phyloP scores from a whole-genome alignment of 345 rosid genomes.

The Eucalyptus polyanthemos region DNA sequence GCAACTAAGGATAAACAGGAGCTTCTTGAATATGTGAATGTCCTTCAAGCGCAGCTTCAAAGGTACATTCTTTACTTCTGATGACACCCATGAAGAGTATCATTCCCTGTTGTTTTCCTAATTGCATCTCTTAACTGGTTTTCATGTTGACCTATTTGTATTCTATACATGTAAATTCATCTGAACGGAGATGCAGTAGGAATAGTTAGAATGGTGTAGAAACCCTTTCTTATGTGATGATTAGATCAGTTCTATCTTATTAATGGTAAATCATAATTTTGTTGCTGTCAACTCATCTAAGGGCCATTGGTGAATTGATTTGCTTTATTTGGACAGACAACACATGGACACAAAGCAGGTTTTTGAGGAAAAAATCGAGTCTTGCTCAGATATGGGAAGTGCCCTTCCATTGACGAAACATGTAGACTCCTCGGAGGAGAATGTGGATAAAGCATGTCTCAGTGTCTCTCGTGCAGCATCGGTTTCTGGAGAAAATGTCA shows the following conservation, averaged over 20 bases:
- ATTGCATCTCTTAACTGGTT: not conserved
- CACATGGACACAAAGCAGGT: slow-evolving; percentile 76
- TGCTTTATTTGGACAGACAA: slow-evolving; percentile 32
- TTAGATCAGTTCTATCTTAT: not conserved
- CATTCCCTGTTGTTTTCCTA: not conserved
- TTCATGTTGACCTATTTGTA: not conserved
- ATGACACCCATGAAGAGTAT: not conserved
- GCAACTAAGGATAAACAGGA: slow-evolving; percentile 83
- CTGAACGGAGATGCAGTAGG: not conserved
- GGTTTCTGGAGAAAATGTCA: slow-evolving; percentile 38
- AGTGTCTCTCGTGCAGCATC: slow-evolving; percentile 50
- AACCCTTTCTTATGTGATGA: not conserved
- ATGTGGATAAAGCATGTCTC: slow-evolving; percentile 84
- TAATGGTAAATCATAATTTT: not conserved
- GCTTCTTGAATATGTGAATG: slow-evolving; percentile 72
- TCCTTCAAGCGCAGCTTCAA: slow-evolving; percentile 78
- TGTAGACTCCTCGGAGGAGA: slow-evolving; percentile 53
- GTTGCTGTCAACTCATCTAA: not conserved
- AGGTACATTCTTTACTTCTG: slow-evolving; percentile 33
- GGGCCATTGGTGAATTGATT: not conserved
- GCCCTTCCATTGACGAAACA: slow-evolving; percentile 51
- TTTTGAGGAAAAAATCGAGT: slow-evolving; percentile 55
- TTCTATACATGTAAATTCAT: not conserved
- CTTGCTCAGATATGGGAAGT: slow-evolving; percentile 27
- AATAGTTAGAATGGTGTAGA: not conserved